phyloP scores from a whole-genome alignment of 306 rosid species.

The Dicorynia guianensis region DNA sequence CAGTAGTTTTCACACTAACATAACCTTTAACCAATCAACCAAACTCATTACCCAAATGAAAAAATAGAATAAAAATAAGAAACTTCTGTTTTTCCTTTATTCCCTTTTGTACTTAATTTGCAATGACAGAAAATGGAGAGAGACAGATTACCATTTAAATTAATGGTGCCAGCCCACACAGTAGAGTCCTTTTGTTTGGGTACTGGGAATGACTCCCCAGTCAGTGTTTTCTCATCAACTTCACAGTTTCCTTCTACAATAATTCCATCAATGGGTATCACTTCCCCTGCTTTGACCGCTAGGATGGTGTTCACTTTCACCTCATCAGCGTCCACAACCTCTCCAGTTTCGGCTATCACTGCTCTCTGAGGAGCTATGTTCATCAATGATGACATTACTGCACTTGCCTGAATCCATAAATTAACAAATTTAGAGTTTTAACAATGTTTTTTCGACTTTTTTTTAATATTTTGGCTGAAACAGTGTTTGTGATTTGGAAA shows the following conservation, averaged over 20 bases:
- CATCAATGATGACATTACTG: slow-evolving; percentile 83
- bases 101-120: not conserved
- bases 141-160: slow-evolving; percentile 71
- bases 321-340: slow-evolving; percentile 76
- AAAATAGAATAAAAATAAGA: not conserved
- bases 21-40: slow-evolving; percentile 63
- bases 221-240: slow-evolving; percentile 87
- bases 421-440: slow-evolving; percentile 7
- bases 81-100: not conserved
- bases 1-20: slow-evolving; percentile 82
- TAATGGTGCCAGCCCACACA: slow-evolving; percentile 95
- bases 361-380: slow-evolving; percentile 88
- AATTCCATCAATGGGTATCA: slow-evolving; percentile 87
- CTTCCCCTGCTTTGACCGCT: slow-evolving; percentile 92
- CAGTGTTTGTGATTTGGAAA: not conserved
- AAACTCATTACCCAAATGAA: slow-evolving; percentile 11
- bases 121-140: not conserved
- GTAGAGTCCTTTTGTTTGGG: slow-evolving; percentile 76
- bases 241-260: slow-evolving; percentile 82
- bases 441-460: no score
- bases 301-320: slow-evolving; percentile 72
- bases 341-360: slow-evolving; percentile 84
- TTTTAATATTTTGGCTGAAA: no score
- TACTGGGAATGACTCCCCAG: slow-evolving; percentile 93
- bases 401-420: slow-evolving; percentile 72